A percentile compares a stretch with the other conserved stretches of the same genome.
phyloP scores from a whole-genome alignment of 1,284 basidiomycete species.

The Meira nashicola region DNA sequence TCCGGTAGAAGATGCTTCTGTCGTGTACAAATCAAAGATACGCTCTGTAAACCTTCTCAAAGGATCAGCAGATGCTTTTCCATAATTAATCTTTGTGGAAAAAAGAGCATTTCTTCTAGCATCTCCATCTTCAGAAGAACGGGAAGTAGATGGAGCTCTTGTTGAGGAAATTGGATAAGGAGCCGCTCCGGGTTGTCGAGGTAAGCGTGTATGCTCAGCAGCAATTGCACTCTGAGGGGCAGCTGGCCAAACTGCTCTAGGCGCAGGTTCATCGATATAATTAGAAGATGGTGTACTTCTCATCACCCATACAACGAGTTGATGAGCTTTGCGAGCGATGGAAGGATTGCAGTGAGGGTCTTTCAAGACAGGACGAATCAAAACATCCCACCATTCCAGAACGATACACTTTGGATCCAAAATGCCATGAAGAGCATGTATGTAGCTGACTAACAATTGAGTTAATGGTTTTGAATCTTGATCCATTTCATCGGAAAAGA shows the following conservation, averaged over 20 bases:
- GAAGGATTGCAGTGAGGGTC: conserved; percentile 22
- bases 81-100: not conserved
- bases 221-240: not conserved
- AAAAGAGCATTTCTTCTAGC: not conserved
- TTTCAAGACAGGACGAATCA: conserved; percentile 42
- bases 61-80: conserved; percentile 16
- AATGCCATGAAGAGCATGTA: conserved; percentile 29
- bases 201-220: not conserved
- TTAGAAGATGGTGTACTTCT: conserved; percentile 24
- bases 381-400: conserved; percentile 45
- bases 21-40: conserved; percentile 44
- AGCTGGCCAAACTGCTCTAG: conserved; percentile 27
- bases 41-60: conserved; percentile 36
- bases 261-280: conserved; percentile 38
- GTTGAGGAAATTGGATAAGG: conserved; percentile 23
- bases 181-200: conserved; percentile 20
- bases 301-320: conserved; percentile 40
- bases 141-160: not conserved
- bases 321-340: conserved; percentile 28
- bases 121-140: not conserved
- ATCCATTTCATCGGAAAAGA: conserved; percentile 29
- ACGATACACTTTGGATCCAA: conserved; percentile 29
- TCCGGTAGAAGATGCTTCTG: conserved; percentile 22
- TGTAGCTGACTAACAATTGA: conserved; percentile 29
- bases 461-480: conserved; percentile 21